A percentile compares a stretch with the other conserved stretches of the same genome.
phyloP scores from a whole-genome alignment of 2,329 filamentous ascomycete genomes.

The Xylariales sp. region DNA sequence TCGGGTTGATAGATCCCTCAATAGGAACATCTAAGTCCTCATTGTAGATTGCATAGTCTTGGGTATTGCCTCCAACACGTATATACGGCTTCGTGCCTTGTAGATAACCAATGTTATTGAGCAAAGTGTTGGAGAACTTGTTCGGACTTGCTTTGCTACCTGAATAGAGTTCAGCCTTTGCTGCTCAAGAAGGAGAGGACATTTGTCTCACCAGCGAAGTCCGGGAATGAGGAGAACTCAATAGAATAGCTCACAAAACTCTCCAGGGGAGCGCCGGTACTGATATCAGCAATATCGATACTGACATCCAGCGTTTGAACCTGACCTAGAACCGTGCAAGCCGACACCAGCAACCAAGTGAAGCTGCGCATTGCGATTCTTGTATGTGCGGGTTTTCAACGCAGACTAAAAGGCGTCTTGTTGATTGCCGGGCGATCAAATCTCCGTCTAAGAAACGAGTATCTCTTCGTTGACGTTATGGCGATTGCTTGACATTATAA shows the following conservation, averaged over 20 bases:
- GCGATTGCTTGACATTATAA: too few relatives aligned
- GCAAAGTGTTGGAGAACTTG: conserved; percentile 53
- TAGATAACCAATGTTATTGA: conserved; percentile 51
- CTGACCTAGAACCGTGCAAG: not conserved
- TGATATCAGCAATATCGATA: conserved; percentile 9
- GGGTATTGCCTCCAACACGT: conserved; percentile 62
- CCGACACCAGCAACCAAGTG: conserved; percentile 14
- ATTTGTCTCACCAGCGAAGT: conserved; percentile 26
- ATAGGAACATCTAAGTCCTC: conserved; percentile 43
- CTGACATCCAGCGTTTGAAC: conserved; percentile 7
- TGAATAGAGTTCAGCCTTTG: conserved; percentile 13
- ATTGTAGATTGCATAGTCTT: conserved; percentile 60
- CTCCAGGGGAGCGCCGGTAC: conserved; percentile 29
- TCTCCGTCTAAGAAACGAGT: too few relatives aligned
- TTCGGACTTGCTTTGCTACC: conserved; percentile 46
- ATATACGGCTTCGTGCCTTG: conserved; percentile 55
- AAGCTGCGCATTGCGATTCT: conserved; percentile 12
- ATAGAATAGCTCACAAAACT: conserved; percentile 36
- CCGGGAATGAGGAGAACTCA: conserved; percentile 35
- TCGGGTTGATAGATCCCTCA: conserved; percentile 46
- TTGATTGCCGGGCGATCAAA: too few relatives aligned
- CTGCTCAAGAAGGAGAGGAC: not conserved
- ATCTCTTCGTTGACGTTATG: too few relatives aligned
- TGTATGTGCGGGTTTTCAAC: not conserved
- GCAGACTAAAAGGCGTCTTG: too few relatives aligned